These are phyloP conservation scores for Debaryomyces sp. DNA, from an alignment of 1,139 yeast genomes.

Conservation along the genomic window DNA sequence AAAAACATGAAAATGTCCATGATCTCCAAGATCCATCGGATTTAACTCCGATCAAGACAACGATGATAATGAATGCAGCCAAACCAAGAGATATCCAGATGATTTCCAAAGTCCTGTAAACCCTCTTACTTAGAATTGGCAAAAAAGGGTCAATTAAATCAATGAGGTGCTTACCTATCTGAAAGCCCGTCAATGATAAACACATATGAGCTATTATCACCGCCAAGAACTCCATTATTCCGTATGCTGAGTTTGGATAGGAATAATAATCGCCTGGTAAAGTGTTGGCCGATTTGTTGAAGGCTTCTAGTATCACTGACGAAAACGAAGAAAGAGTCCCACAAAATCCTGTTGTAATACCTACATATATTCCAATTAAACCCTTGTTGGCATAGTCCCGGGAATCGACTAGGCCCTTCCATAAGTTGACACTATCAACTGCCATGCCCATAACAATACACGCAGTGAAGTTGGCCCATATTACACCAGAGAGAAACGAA, in stretches of 20 bases:
- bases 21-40: constrained; percentile 52
- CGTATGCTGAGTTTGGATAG: constrained; percentile 76
- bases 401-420: constrained; percentile 27
- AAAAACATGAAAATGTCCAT: constrained; percentile 58
- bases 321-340: constrained; percentile 89
- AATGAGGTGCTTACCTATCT: constrained; percentile 34
- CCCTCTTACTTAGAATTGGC: constrained; percentile 17
- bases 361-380: constrained; percentile 55
- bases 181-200: constrained; percentile 37
- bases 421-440: constrained; percentile 27
- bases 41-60: constrained; percentile 46
- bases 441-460: constrained; percentile 72
- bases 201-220: constrained; percentile 38
- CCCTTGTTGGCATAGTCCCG: constrained; percentile 30
- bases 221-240: constrained; percentile 65
- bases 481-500: constrained; percentile 54
- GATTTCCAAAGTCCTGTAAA: constrained; percentile 22
- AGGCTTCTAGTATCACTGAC: constrained; percentile 64
- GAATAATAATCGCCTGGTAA: constrained; percentile 23
- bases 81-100: constrained; percentile 27
- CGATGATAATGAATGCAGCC: constrained; percentile 40
- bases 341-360: constrained; percentile 77
- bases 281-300: constrained; percentile 55
- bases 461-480: constrained; percentile 86
- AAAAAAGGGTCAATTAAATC: constrained; percentile 45